Evolutionary conservation across 305 asterid species (phyloP), one percentile per base, ranked within the genome.

Genomic region (Ruellia speciosa): DNA sequence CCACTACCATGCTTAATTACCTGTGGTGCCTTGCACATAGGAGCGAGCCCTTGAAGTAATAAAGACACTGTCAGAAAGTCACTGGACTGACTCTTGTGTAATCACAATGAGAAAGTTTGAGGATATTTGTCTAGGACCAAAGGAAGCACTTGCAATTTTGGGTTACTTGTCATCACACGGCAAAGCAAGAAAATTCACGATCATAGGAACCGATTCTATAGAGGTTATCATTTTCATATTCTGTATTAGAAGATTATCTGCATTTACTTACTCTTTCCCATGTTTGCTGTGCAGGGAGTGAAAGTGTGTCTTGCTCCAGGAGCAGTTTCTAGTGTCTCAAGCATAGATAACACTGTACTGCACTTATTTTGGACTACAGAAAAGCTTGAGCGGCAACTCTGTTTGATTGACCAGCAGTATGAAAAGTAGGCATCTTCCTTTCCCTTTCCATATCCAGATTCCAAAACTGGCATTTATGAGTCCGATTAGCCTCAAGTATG

Each of bases 1-100:
- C n/a, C n/a, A n/a, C n/a, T n/a, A n/a, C n/a, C n/a, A n/a, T n/a
- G n/a, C n/a, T n/a, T n/a, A n/a, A n/a, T n/a, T n/a, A n/a, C n/a
- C n/a, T n/a, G n/a, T n/a, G n/a, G n/a, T n/a, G n/a, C n/a, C n/a
- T n/a, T n/a, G n/a, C n/a, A n/a, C n/a, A n/a, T n/a, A 85, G 93
- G 95, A 89, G 64, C 82, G 59, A 56, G 77, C 85, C 66, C 71
- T 66, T 51, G 72, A 79, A 75, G 87, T 82, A 52, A 68, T 89
- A 49, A 66, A 70, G 14, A 59, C 15, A 56, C 67, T 89, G 65
- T 75, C 88, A 19, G 83, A 84, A 65, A 77, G 66, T 59, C 72
- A 79, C 66, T 89, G 97, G 97, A 86, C 88, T 8, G 43, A 72
- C 58, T 77, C 81, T 6, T 86, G 95, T 66, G 84, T 89, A 13